phyloP scores from a whole-genome alignment of 2,329 filamentous ascomycete genomes.

The Neonectria sp. region DNA sequence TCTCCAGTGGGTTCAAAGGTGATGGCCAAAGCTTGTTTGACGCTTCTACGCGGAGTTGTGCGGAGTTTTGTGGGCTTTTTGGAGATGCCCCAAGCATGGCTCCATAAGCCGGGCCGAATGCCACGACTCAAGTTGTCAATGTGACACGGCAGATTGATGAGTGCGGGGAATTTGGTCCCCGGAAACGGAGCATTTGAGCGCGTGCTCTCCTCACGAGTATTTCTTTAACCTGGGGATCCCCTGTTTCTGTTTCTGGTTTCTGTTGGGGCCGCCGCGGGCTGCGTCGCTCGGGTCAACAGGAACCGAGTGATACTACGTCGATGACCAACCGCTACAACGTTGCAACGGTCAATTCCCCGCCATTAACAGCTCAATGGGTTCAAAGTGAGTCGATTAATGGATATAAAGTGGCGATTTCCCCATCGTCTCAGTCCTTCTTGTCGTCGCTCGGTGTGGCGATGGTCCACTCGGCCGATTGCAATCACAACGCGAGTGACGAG shows the following conservation, averaged over 20 bases:
- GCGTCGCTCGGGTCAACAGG: neutral
- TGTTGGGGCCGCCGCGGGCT: neutral
- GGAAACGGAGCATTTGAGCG: neutral
- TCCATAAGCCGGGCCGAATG: constrained; percentile 25
- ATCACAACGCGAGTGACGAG: too few relatives aligned
- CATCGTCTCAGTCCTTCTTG: too few relatives aligned
- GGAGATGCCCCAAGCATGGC: constrained; percentile 4
- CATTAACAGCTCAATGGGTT: neutral
- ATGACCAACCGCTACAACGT: neutral
- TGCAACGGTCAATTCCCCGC: neutral
- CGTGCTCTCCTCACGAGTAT: neutral
- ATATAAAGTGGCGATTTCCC: neutral
- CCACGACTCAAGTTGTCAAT: neutral
- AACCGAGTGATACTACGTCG: neutral
- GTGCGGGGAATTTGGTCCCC: neutral
- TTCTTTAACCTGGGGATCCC: neutral
- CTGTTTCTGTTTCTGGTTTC: too few relatives aligned
- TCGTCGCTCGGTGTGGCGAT: too few relatives aligned
- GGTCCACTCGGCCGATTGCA: neutral
- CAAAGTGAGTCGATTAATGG: neutral
- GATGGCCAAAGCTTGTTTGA: neutral
- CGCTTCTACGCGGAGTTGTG: neutral
- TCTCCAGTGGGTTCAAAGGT: neutral
- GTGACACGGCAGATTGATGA: constrained; percentile 3
- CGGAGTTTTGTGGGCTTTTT: neutral